Evolutionary conservation across 495 filamentous ascomycete genomes (phyloP).

Genomic region (Penicillium argentinense): DNA sequence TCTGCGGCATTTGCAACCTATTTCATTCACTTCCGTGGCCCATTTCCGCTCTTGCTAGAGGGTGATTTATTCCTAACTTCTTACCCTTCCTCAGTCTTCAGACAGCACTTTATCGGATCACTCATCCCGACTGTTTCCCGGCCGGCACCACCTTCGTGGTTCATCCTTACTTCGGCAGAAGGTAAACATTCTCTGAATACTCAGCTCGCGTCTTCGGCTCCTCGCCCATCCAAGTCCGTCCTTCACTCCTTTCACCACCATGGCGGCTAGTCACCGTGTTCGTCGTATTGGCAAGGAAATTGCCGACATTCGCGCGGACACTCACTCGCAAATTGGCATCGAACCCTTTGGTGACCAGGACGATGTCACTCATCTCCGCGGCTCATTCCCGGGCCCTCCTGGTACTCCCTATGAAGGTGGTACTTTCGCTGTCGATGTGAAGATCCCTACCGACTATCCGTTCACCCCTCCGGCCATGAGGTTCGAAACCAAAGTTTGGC

Average conservation of each 20-base stretch:
- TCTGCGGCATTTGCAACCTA: neutral
- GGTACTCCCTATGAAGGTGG: slow-evolving; percentile 95
- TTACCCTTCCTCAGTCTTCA: no score
- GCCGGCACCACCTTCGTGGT: no score
- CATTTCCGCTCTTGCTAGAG: no score
- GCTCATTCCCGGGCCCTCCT: slow-evolving; percentile 82
- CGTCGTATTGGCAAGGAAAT: slow-evolving; percentile 93
- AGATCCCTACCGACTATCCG: slow-evolving; percentile 85
- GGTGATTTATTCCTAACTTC: no score
- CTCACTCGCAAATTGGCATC: slow-evolving; percentile 69
- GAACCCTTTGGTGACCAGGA: slow-evolving; percentile 60
- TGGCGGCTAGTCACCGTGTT: slow-evolving; percentile 73
- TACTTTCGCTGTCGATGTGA: slow-evolving; percentile 78
- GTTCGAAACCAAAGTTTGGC: slow-evolving; percentile 96
- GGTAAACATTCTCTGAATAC: neutral
- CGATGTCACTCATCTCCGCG: slow-evolving; percentile 82
- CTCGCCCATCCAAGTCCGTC: neutral
- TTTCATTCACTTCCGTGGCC: neutral
- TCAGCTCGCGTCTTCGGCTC: neutral
- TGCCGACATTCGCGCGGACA: slow-evolving; percentile 78
- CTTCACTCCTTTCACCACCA: no score
- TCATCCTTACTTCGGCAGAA: no score
- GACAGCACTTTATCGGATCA: no score
- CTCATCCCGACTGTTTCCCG: no score
- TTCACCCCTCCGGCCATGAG: slow-evolving; percentile 92